Evolutionary conservation across 495 filamentous ascomycete genomes (phyloP).

Genomic region (Talaromyces stipitatus): DNA sequence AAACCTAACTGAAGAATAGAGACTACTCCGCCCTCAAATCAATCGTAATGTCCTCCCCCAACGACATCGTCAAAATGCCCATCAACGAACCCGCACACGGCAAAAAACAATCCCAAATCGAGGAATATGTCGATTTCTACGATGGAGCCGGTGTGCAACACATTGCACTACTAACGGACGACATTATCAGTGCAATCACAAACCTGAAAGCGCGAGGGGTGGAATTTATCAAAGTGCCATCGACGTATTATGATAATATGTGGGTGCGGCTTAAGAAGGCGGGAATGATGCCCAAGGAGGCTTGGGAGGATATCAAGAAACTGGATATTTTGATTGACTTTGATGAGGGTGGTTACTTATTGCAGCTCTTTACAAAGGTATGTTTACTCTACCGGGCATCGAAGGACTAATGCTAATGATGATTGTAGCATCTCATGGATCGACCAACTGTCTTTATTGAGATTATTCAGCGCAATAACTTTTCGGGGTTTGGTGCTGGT

Average conservation of each 20-base stretch:
- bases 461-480: slow-evolving; percentile 84
- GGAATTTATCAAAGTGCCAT: slow-evolving; percentile 81
- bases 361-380: slow-evolving; percentile 81
- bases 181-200: slow-evolving; percentile 68
- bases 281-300: slow-evolving; percentile 55
- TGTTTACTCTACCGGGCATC: slow-evolving; percentile 5
- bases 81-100: slow-evolving; percentile 92
- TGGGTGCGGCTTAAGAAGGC: slow-evolving; percentile 50
- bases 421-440: slow-evolving; percentile 69
- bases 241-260: slow-evolving; percentile 77
- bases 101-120: slow-evolving; percentile 81
- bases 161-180: slow-evolving; percentile 71
- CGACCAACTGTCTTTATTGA: slow-evolving; percentile 90
- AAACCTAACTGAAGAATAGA: slow-evolving; percentile 13
- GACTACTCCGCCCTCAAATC: slow-evolving; percentile 79
- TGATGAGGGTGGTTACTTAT: slow-evolving; percentile 77
- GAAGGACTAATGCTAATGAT: slow-evolving; percentile 13
- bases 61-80: slow-evolving; percentile 85
- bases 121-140: slow-evolving; percentile 88
- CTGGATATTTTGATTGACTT: slow-evolving; percentile 87
- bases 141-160: slow-evolving; percentile 82
- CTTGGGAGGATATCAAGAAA: slow-evolving; percentile 61
- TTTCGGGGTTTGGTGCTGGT: slow-evolving; percentile 85
- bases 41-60: slow-evolving; percentile 81
- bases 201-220: slow-evolving; percentile 73